Evolutionary conservation across 1,139 yeast species (phyloP), one percentile per base, ranked within the genome.

Genomic region (Suhomyces terraborum): DNA sequence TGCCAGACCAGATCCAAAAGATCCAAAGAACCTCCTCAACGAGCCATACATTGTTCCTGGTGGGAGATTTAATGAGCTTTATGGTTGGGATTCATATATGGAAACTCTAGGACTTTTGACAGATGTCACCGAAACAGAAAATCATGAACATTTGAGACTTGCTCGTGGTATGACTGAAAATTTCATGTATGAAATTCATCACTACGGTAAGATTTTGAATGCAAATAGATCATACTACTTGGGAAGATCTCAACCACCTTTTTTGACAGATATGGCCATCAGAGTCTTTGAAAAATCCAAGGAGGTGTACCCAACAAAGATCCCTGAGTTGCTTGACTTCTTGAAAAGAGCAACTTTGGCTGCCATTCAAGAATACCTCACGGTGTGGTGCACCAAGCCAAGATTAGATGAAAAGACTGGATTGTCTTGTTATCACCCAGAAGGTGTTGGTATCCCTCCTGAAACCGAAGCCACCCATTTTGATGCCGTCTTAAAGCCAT

Each of bases 81-180:
- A 93, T 56, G 98, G 98, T 7, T 93, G 98, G 98, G 98, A 93
- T 62, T 88, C 97, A 1, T 93, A 93, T 59, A 86, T 94, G 84
- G 93, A 86, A 58, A 80, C 95, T 0, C 64, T 91, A 23, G 98
- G 98, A 1, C 70, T 93, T 37, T 62, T 93, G 30, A 76, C 80
- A 12, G 88, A 87, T 55, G 82, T 78, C 20, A 73, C 80, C 8
- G 42, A 50, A n/a, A 55, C 73, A 4, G 85, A 82, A 27, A 49
- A 63, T 33, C 58, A 56, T 34, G 59, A 57, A n/a, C 65, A 68
- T 49, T 62, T 72, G 38, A 50, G 58, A 21, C 73, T 91, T 30
- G 94, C 97, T 7, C 73, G 84, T 52, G 96, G 96, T 1, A 88
- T 93, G 94, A 88, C 93, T 8, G 93, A 86, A 57, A 91, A 93